A percentile compares a stretch with the other conserved stretches of the same genome.
These are phyloP conservation scores for Puccinia triticina DNA, from an alignment of 1,284 basidiomycete genomes.

Conservation along the genomic window DNA sequence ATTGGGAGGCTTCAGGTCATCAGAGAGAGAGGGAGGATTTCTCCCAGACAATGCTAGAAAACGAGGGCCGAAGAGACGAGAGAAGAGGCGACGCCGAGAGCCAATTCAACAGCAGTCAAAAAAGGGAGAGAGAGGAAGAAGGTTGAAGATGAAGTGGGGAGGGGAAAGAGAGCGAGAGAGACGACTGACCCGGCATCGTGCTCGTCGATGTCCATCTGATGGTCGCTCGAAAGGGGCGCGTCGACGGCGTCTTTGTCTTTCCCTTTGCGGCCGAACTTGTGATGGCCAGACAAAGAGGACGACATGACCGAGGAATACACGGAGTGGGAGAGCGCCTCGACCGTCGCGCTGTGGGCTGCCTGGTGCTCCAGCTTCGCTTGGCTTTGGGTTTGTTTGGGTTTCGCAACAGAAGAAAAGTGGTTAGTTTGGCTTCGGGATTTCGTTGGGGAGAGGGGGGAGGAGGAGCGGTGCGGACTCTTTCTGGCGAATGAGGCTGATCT, in stretches of 20 bases:
- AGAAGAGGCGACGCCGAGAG: too few relatives aligned
- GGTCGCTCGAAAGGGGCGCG: constrained; percentile 10
- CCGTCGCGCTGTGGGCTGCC: neutral
- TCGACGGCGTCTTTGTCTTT: constrained; percentile 16
- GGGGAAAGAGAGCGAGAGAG: neutral
- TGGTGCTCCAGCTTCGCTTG: constrained; percentile 2
- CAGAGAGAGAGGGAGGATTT: neutral
- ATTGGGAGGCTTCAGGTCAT: neutral
- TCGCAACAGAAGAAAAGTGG: neutral
- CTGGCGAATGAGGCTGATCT: constrained; percentile 33
- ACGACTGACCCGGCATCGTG: neutral
- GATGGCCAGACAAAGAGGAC: neutral
- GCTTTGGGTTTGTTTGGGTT: too few relatives aligned
- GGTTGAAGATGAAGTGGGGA: neutral
- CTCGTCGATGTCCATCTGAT: constrained; percentile 29
- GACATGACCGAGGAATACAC: neutral
- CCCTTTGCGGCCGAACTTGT: neutral
- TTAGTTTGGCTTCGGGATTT: neutral
- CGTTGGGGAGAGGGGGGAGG: neutral
- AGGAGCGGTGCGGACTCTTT: constrained; percentile 11
- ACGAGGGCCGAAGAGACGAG: neutral
- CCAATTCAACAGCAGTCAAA: neutral
- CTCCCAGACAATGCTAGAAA: neutral
- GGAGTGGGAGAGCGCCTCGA: neutral
- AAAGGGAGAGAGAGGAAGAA: neutral